phyloP scores from a whole-genome alignment of 192 early-diverging fungal species.

The Cetraspora pellucida region DNA sequence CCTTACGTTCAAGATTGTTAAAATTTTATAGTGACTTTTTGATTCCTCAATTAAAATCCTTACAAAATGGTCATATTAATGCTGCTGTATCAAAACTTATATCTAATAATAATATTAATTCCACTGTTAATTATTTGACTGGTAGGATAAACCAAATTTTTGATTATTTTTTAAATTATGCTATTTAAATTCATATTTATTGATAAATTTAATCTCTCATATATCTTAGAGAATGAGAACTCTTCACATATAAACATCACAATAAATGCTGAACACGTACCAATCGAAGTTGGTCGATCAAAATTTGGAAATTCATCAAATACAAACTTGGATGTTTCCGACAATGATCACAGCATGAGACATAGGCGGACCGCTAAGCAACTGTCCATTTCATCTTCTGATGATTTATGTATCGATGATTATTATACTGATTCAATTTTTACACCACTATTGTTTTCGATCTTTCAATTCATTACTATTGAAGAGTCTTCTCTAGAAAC shows the following conservation, averaged over 20 bases:
- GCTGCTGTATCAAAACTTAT: neutral
- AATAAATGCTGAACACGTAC: neutral
- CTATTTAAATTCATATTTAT: neutral
- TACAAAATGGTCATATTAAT: constrained; percentile 18
- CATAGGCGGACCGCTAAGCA: neutral
- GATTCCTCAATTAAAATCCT: constrained; percentile 48
- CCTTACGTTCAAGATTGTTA: constrained; percentile 46
- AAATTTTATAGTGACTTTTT: constrained; percentile 49
- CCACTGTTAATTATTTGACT: no score
- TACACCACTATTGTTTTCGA: constrained; percentile 47
- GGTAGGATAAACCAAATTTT: no score
- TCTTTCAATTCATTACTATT: constrained; percentile 52
- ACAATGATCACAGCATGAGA: neutral
- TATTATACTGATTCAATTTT: constrained; percentile 53
- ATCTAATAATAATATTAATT: no score
- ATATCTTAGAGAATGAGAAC: constrained; percentile 13
- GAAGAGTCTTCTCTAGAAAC: constrained; percentile 45
- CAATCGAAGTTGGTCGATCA: neutral
- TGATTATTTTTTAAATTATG: neutral
- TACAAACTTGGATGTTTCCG: neutral
- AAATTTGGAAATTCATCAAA: neutral
- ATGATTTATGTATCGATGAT: constrained; percentile 43
- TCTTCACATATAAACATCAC: constrained; percentile 29
- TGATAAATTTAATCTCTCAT: neutral
- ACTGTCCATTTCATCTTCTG: constrained; percentile 30